Evolutionary conservation across 345 rosid genomes (phyloP), one percentile per base, ranked within the genome.

Genomic region (Pelargonium nanum): DNA sequence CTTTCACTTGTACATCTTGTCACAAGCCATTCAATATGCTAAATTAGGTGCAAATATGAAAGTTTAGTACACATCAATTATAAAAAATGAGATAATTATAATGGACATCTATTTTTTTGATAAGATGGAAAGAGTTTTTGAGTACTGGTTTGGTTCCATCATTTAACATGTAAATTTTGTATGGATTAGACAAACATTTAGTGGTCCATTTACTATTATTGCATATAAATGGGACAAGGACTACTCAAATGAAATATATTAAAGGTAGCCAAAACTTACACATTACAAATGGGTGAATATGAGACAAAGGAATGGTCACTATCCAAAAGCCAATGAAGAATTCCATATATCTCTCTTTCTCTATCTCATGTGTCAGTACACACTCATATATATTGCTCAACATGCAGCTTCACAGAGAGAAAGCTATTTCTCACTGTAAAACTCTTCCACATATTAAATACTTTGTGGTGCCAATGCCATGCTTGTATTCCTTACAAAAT

Each of bases 221-320:
- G 61, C 7, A 26, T 30, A 10, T 26, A 10, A n/a, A 25, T 57
- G 19, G 60, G 45, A 34, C 12, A 34, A 15, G 1, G 45, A 34
- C 45, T 34, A 34, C 45, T 34, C 45, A 34, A 34, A 34, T 34
- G 45, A 34, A 57, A 2, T 54, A n/a, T 57, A 57, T 24, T 10
- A 26, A 57, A 23, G 19, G 32, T 24, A 26, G 12, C 13, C 45
- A 15, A 34, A 9, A 24, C 21, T n/a, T 34, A 10, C 15, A 59
- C 23, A 34, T n/a, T 50, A 59, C 52, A 30, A n/a, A 26, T 26
- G 48, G 57, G 9, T 2, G 2, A 56, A 3, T 66, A 68, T 70
- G 48, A 62, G 80, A 80, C 80, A 67, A 68, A 67, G 51, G 68
- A 68, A 60, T 65, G 56, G 74, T 82, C 82, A 66, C 61, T 77